These are phyloP conservation scores for Pouteria campechiana DNA, from an alignment of 179 eudicot species.

Conservation along the genomic window DNA sequence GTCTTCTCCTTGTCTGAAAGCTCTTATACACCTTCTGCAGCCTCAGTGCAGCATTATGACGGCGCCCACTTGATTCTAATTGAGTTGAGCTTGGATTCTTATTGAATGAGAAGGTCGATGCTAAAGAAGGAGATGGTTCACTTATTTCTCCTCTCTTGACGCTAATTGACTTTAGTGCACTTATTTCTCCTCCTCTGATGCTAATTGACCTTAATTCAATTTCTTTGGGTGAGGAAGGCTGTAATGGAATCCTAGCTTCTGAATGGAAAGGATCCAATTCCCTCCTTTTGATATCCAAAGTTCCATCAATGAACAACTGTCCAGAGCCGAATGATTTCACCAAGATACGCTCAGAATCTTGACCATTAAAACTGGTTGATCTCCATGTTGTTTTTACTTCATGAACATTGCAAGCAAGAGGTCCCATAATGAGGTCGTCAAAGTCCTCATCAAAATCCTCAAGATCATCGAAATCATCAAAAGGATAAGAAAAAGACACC, in stretches of 20 bases:
- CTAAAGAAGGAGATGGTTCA: constrained; percentile 6
- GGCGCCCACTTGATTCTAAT: constrained; percentile 36
- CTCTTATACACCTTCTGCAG: constrained; percentile 95
- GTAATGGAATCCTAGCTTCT: too few species aligned
- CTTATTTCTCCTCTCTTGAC: not conserved
- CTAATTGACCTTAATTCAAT: too few species aligned
- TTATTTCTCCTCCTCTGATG: constrained; percentile 18
- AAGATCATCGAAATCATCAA: constrained; percentile 22
- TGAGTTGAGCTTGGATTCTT: constrained; percentile 7
- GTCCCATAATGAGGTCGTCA: constrained; percentile 33
- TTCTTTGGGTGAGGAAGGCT: too few species aligned
- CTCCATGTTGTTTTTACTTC: constrained; percentile 27
- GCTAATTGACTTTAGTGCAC: not conserved
- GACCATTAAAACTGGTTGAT: constrained; percentile 37
- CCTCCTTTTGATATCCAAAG: too few species aligned
- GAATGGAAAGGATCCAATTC: too few species aligned
- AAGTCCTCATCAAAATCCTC: constrained; percentile 40
- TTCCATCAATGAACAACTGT: constrained; percentile 33
- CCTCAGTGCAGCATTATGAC: constrained; percentile 75
- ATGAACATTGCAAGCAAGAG: constrained; percentile 27
- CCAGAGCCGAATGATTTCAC: constrained; percentile 28
- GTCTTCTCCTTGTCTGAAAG: constrained; percentile 82
- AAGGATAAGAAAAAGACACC: constrained; percentile 50
- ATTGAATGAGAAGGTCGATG: constrained; percentile 2
- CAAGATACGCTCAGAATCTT: constrained; percentile 20